Percentiles rank a stretch among this genome's conserved stretches.
These are phyloP conservation scores for Alternaria burnsii DNA, from an alignment of 2,329 filamentous ascomycete genomes.

Conservation along the genomic window DNA sequence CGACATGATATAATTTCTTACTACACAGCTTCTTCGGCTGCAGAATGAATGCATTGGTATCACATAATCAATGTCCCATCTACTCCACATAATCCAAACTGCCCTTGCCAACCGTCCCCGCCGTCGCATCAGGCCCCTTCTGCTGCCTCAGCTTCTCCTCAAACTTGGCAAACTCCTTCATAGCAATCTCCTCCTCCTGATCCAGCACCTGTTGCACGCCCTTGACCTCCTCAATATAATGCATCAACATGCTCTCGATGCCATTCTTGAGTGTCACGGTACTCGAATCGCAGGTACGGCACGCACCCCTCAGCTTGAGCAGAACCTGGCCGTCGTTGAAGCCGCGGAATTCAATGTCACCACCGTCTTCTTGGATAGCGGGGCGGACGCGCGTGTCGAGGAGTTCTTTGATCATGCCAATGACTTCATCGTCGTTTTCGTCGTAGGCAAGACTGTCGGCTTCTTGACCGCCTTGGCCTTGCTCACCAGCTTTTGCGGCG, in stretches of 20 bases:
- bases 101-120: constrained; percentile 60
- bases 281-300: constrained; percentile 94
- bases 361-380: constrained; percentile 96
- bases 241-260: constrained; percentile 97
- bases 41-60: constrained; percentile 16
- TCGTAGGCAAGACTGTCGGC: constrained; percentile 82
- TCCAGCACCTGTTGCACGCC: constrained; percentile 91
- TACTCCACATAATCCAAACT: constrained; percentile 60
- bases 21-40: not conserved
- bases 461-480: constrained; percentile 60
- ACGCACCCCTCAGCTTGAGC: constrained; percentile 89
- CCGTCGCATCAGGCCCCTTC: constrained; percentile 61
- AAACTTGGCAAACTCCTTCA: constrained; percentile 91
- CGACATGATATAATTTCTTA: not conserved
- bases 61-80: not conserved
- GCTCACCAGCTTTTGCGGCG: constrained; percentile 64
- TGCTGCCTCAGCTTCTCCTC: constrained; percentile 80
- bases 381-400: constrained; percentile 94
- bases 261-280: constrained; percentile 97
- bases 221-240: constrained; percentile 92
- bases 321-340: constrained; percentile 87
- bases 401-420: constrained; percentile 98
- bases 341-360: constrained; percentile 93
- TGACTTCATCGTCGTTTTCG: constrained; percentile 91
- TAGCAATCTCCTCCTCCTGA: constrained; percentile 86